Percentiles rank a stretch among this genome's conserved stretches.
Evolutionary conservation across 2,329 filamentous ascomycete genomes (phyloP).

Genomic region (Orbilia blumenaviensis): DNA sequence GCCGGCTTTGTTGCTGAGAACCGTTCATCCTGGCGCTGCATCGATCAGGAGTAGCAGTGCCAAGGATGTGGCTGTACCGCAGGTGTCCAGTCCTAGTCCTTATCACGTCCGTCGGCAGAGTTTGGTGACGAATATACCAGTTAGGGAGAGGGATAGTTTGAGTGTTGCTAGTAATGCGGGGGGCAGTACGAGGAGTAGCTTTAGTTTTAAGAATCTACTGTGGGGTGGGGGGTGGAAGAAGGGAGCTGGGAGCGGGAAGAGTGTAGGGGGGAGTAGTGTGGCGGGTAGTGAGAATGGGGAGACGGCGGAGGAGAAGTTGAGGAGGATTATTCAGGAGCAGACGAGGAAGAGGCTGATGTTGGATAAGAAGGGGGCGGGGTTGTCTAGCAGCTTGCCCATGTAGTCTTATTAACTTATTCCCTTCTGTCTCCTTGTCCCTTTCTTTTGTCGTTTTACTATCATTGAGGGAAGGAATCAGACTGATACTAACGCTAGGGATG

Average conservation of each 20-base stretch:
- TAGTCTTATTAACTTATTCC: not conserved
- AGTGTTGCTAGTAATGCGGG: slow-evolving; percentile 38
- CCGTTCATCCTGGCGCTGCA: slow-evolving; percentile 22
- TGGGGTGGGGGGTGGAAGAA: slow-evolving; percentile 47
- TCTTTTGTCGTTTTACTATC: not conserved
- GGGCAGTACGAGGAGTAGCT: slow-evolving; percentile 39
- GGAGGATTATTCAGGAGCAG: slow-evolving; percentile 50
- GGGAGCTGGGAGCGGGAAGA: slow-evolving; percentile 26
- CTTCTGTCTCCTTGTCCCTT: not conserved
- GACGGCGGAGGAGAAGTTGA: slow-evolving; percentile 47
- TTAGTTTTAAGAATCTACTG: slow-evolving; percentile 50
- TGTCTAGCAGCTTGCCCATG: slow-evolving; percentile 51
- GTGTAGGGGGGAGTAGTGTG: slow-evolving; percentile 24
- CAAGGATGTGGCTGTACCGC: slow-evolving; percentile 31
- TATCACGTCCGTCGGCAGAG: slow-evolving; percentile 39
- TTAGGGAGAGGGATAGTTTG: slow-evolving; percentile 41
- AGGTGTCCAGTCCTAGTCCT: slow-evolving; percentile 32
- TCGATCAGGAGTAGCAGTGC: slow-evolving; percentile 16
- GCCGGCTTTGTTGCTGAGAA: slow-evolving; percentile 21
- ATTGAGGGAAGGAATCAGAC: not conserved
- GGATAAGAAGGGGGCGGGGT: slow-evolving; percentile 44
- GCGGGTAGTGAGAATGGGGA: slow-evolving; percentile 37
- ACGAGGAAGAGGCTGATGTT: slow-evolving; percentile 39
- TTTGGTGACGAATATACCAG: slow-evolving; percentile 33
- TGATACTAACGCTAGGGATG: not conserved